Evolutionary conservation across 2,329 filamentous ascomycete genomes (phyloP).

Genomic region (Clathrospora elynae): DNA sequence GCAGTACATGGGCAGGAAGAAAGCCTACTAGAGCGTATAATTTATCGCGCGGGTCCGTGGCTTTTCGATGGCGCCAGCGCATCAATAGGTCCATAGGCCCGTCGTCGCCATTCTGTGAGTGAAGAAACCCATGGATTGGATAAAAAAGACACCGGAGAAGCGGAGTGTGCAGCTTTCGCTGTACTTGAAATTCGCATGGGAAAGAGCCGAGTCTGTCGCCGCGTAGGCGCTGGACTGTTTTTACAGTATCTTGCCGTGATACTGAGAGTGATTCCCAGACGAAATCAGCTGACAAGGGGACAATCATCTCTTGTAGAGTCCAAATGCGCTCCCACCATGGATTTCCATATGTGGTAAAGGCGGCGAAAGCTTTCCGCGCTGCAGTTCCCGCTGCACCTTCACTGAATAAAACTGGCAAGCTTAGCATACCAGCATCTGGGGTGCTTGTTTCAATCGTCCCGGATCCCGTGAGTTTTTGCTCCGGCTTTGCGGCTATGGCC

Average conservation of each 20-base stretch:
- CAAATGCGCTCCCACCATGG: constrained; percentile 27
- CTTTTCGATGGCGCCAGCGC: constrained; percentile 25
- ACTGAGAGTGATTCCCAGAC: constrained; percentile 20
- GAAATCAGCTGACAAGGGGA: constrained; percentile 14
- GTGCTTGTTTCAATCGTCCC: neutral
- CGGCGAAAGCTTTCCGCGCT: constrained; percentile 17
- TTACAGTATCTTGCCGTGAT: constrained; percentile 2
- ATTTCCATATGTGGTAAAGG: constrained; percentile 26
- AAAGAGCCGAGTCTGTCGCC: constrained; percentile 4
- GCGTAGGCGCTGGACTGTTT: constrained; percentile 10
- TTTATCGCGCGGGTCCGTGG: constrained; percentile 32
- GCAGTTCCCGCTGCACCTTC: neutral
- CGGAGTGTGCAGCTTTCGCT: constrained; percentile 5
- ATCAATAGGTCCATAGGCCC: constrained; percentile 21
- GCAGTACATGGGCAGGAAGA: constrained; percentile 1
- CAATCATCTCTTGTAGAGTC: constrained; percentile 27
- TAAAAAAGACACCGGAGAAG: constrained; percentile 20
- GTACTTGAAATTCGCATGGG: constrained; percentile 1
- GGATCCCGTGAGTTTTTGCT: neutral
- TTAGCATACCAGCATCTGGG: neutral
- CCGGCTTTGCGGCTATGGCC: constrained; percentile 3
- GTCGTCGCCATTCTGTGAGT: constrained; percentile 13
- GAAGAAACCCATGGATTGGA: constrained; percentile 20
- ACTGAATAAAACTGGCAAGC: constrained; percentile 14
- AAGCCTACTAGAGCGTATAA: constrained; percentile 31